Evolutionary conservation across 2,329 filamentous ascomycete genomes (phyloP).

Genomic region (Incumbomyces lentus): DNA sequence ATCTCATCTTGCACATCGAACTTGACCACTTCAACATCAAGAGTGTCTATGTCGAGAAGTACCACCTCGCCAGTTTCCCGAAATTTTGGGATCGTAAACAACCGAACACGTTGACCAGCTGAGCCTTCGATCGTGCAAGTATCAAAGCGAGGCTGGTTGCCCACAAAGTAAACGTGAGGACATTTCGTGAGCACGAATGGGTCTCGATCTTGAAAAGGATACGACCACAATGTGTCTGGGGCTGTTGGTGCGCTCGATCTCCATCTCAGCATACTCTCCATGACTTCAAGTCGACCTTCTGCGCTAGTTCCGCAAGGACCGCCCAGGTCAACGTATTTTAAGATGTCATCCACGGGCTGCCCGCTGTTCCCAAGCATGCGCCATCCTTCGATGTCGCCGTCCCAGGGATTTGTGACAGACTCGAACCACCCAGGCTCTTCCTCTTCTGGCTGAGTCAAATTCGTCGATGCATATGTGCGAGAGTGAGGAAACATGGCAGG

Average conservation of each 20-base stretch:
- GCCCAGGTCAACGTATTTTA: constrained; percentile 67
- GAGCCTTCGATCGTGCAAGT: constrained; percentile 55
- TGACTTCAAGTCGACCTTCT: constrained; percentile 60
- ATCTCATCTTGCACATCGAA: constrained; percentile 33
- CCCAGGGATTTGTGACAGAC: constrained; percentile 84
- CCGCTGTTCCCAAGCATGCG: constrained; percentile 76
- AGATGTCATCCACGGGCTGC: constrained; percentile 87
- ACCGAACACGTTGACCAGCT: constrained; percentile 59
- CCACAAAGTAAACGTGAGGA: constrained; percentile 84
- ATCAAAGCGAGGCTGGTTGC: constrained; percentile 70
- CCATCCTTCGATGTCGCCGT: constrained; percentile 84
- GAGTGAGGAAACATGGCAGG: constrained; percentile 77
- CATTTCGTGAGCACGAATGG: constrained; percentile 77
- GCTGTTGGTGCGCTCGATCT: constrained; percentile 84
- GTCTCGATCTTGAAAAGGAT: constrained; percentile 89
- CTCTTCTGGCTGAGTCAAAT: constrained; percentile 27
- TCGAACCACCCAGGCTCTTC: constrained; percentile 66
- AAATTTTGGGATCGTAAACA: constrained; percentile 80
- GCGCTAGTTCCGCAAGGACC: constrained; percentile 21
- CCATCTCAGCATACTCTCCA: constrained; percentile 93
- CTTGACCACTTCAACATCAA: constrained; percentile 65
- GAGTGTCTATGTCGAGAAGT: constrained; percentile 72
- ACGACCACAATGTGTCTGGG: constrained; percentile 94
- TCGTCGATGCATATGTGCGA: constrained; percentile 52
- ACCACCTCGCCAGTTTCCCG: constrained; percentile 67